Evolutionary conservation across 768 basidiomycete genomes (phyloP).

Genomic region (Boletus subparvulus): DNA sequence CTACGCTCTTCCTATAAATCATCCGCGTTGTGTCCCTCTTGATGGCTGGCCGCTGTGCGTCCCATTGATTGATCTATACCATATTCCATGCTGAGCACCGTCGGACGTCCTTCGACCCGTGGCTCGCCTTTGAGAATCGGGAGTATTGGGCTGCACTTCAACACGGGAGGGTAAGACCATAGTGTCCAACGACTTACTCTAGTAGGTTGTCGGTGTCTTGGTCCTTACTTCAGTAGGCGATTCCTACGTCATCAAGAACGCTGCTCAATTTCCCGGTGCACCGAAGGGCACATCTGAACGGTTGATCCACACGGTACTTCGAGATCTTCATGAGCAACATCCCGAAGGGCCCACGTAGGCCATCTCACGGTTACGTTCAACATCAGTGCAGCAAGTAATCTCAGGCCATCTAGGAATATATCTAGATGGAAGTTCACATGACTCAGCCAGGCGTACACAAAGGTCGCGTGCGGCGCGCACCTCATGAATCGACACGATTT

Average conservation of each 20-base stretch:
- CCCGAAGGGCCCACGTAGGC: not conserved
- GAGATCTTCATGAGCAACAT: conserved; percentile 38
- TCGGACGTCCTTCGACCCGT: conserved; percentile 49
- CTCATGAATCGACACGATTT: conserved; percentile 45
- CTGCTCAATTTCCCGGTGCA: conserved; percentile 51
- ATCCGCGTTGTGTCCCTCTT: not conserved
- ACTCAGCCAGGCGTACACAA: conserved; percentile 44
- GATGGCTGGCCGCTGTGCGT: conserved; percentile 43
- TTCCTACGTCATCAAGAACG: conserved; percentile 57
- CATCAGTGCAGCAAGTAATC: conserved; percentile 43
- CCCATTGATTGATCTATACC: not conserved
- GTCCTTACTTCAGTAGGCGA: conserved; percentile 49
- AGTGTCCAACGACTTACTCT: not conserved
- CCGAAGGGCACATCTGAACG: conserved; percentile 55
- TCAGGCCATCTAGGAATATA: conserved; percentile 44
- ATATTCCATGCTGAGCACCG: not conserved
- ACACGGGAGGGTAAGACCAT: conserved; percentile 10
- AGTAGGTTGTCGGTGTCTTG: conserved; percentile 46
- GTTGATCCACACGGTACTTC: conserved; percentile 49
- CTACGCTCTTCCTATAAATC: not conserved
- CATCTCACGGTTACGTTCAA: conserved; percentile 46
- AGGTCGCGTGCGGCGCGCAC: conserved; percentile 39
- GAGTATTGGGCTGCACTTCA: conserved; percentile 56
- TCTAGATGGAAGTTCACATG: conserved; percentile 47
- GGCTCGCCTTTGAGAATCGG: conserved; percentile 54